Evolutionary conservation across 768 basidiomycete genomes (phyloP).

Genomic region (Suillus fuscotomentosus): DNA sequence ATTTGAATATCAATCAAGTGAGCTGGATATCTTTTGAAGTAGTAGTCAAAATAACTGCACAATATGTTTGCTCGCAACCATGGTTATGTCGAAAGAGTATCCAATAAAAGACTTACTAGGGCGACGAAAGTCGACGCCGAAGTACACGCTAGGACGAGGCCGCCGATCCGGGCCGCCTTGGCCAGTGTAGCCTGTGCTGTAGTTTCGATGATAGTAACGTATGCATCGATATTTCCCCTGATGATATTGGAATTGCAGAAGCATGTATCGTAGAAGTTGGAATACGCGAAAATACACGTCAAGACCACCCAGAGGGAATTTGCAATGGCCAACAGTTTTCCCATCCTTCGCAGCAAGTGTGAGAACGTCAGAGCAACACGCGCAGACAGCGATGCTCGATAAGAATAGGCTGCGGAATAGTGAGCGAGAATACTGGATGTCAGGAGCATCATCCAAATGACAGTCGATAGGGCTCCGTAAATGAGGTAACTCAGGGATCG

Average conservation of each 20-base stretch:
- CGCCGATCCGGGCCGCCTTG: background rate
- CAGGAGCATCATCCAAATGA: conserved; percentile 21
- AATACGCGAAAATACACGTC: conserved; percentile 21
- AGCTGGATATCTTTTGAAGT: too few relatives aligned
- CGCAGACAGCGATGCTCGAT: background rate
- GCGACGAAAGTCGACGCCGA: background rate
- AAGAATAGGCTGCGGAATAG: background rate
- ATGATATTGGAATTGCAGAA: conserved; percentile 20
- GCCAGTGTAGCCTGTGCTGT: background rate
- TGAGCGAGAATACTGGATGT: conserved; percentile 7
- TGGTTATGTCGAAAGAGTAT: conserved; percentile 4
- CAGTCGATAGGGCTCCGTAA: conserved; percentile 18
- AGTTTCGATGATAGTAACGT: background rate
- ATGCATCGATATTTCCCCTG: background rate
- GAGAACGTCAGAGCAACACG: conserved; percentile 6
- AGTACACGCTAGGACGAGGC: background rate
- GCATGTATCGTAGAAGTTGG: conserved; percentile 18
- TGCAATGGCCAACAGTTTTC: conserved; percentile 16
- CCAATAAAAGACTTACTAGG: conserved; percentile 3
- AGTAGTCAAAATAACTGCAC: too few relatives aligned
- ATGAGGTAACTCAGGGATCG: conserved; percentile 21
- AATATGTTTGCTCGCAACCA: too few relatives aligned
- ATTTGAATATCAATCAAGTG: too few relatives aligned
- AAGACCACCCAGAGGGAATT: conserved; percentile 19
- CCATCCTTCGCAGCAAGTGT: conserved; percentile 13